These are phyloP conservation scores for Nakaseomyces kungkrabaensis DNA, from an alignment of 1,139 yeast species.

Conservation along the genomic window DNA sequence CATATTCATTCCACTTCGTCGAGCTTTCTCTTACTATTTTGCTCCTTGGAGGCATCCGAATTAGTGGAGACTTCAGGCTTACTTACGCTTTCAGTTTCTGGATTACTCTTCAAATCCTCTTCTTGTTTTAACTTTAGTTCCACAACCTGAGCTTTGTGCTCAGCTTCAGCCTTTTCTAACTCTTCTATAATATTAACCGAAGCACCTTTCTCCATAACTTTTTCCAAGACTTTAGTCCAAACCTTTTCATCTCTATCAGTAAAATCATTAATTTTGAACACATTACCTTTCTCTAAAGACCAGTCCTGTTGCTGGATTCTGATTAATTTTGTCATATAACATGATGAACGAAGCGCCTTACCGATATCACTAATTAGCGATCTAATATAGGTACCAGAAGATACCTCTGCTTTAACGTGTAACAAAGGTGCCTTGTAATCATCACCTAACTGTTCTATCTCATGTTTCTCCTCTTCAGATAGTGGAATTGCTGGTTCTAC, in stretches of 20 bases:
- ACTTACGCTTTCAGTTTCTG: background rate
- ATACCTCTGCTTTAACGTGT: slow-evolving; percentile 68
- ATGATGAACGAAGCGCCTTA: slow-evolving; percentile 65
- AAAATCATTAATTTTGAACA: slow-evolving; percentile 58
- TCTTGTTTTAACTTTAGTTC: background rate
- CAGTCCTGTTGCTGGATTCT: slow-evolving; percentile 75
- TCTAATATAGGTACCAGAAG: slow-evolving; percentile 93
- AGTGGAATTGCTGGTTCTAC: slow-evolving; percentile 30
- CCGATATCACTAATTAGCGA: slow-evolving; percentile 86
- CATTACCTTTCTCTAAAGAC: slow-evolving; percentile 57
- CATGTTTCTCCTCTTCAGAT: slow-evolving; percentile 23
- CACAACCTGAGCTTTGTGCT: background rate
- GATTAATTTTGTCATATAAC: slow-evolving; percentile 80
- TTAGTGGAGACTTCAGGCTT: background rate
- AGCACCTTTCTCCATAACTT: slow-evolving; percentile 38
- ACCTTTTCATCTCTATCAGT: slow-evolving; percentile 39
- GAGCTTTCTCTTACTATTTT: background rate
- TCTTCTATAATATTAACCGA: slow-evolving; percentile 30
- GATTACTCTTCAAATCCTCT: background rate
- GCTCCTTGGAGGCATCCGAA: background rate
- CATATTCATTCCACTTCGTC: background rate
- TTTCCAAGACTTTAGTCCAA: slow-evolving; percentile 58
- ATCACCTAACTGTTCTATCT: slow-evolving; percentile 23
- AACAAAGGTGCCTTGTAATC: slow-evolving; percentile 49
- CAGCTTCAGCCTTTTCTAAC: slow-evolving; percentile 15